Evolutionary conservation across 345 rosid species (phyloP).

Genomic region (Excoecaria cochinchinensis): DNA sequence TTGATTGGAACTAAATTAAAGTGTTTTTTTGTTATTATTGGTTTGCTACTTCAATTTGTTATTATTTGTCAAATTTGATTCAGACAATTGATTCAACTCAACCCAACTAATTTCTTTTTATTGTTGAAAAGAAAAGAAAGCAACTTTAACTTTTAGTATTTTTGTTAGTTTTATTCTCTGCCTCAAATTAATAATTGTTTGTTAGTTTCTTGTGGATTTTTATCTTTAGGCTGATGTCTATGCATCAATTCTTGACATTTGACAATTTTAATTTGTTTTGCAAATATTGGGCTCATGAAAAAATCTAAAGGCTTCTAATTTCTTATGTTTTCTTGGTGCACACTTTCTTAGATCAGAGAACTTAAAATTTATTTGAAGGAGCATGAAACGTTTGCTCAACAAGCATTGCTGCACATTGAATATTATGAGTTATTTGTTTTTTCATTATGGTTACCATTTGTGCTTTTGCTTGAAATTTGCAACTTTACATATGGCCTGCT

Average conservation of each 20-base stretch:
- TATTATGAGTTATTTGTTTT: slow-evolving; percentile 44
- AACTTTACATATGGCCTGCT: neutral
- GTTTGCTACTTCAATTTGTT: neutral
- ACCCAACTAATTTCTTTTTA: no score
- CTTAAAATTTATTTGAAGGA: slow-evolving; percentile 65
- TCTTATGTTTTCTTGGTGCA: slow-evolving; percentile 19
- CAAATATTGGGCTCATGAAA: neutral
- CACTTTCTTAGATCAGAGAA: slow-evolving; percentile 53
- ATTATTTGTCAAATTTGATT: neutral
- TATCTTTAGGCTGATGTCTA: neutral
- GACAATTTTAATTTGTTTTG: neutral
- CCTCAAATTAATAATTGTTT: neutral
- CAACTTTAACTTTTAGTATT: no score
- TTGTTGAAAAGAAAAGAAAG: no score
- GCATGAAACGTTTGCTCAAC: slow-evolving; percentile 60
- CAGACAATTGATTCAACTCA: neutral
- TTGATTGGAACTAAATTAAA: neutral
- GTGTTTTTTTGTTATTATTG: no score
- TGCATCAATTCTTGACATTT: neutral
- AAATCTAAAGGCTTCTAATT: neutral
- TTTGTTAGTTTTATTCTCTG: no score
- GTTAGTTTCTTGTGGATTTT: neutral
- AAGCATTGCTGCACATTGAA: slow-evolving; percentile 52
- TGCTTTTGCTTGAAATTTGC: neutral
- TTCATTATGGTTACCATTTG: neutral